Conservation (phyloP, 1,284 basidiomycete species). For the Leccinum fallax region DNA sequence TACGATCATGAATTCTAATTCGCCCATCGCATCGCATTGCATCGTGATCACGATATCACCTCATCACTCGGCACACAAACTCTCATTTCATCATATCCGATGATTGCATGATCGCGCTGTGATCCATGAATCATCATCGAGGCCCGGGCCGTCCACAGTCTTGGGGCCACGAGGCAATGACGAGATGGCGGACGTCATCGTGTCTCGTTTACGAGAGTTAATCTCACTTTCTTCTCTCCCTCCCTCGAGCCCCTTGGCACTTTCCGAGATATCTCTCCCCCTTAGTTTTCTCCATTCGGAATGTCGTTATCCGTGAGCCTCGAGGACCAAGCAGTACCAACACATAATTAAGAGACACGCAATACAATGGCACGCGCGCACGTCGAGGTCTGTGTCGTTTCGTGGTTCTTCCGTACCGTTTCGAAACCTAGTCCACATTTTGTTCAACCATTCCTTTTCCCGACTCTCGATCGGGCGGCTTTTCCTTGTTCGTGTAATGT, state of each 20-base stretch:
- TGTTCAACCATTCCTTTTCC: not conserved
- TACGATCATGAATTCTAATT: not conserved
- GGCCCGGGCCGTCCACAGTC: not conserved
- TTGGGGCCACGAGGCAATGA: not conserved
- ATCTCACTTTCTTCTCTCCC: not conserved
- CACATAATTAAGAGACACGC: not conserved
- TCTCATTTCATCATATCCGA: not conserved
- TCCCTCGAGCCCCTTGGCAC: not conserved
- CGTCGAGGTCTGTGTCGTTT: not conserved
- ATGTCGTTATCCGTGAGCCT: not conserved
- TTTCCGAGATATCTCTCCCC: not conserved
- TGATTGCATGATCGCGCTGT: not conserved
- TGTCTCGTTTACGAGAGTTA: not conserved
- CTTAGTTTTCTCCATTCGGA: not conserved
- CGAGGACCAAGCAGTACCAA: not conserved
- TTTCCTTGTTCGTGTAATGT: not conserved
- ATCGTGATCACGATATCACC: not conserved
- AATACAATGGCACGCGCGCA: not conserved
- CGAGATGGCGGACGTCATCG: not conserved
- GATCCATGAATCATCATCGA: not conserved
- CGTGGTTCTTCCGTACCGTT: not conserved
- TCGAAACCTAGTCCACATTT: not conserved
- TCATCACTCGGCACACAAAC: not conserved
- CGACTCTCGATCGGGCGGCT: not conserved
- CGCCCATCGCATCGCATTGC: not conserved